These are phyloP conservation scores for Camellia lanceoleosa DNA, from an alignment of 148 eudicot species.

Conservation along the genomic window DNA sequence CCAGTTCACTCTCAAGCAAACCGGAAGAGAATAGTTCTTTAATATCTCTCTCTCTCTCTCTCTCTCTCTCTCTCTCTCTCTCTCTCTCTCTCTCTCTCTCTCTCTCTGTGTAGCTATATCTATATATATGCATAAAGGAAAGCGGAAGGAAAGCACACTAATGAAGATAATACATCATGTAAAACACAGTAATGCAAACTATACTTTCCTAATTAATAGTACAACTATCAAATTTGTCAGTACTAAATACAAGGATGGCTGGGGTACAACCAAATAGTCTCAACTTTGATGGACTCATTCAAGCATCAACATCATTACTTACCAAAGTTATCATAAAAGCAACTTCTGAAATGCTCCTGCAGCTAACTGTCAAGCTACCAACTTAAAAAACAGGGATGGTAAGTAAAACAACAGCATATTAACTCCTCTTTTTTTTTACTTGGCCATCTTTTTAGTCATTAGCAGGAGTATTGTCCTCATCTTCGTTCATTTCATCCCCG, in stretches of 20 bases:
- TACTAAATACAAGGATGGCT: background rate
- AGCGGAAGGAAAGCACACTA: too few species aligned
- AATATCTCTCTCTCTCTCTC: too few species aligned
- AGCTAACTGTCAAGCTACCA: background rate
- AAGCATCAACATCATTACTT: background rate
- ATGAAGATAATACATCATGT: too few species aligned
- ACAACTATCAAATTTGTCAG: too few species aligned
- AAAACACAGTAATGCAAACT: too few species aligned
- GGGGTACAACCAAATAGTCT: background rate
- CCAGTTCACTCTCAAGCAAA: too few species aligned
- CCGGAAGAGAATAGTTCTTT: too few species aligned
- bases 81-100: too few species aligned
- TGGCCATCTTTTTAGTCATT: background rate
- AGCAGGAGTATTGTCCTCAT: constrained; percentile 3
- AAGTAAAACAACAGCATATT: background rate
- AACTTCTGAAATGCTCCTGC: background rate
- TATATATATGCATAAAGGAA: too few species aligned
- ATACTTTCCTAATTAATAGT: too few species aligned
- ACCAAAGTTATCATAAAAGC: background rate
- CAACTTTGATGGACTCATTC: background rate
- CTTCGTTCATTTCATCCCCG: constrained; percentile 15
- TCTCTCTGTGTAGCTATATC: too few species aligned
- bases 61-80: too few species aligned
- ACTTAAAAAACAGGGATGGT: background rate
- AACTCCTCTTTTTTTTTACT: background rate